These are phyloP conservation scores for Sporothrix luriei DNA, from an alignment of 2,329 filamentous ascomycete genomes.

Conservation along the genomic window DNA sequence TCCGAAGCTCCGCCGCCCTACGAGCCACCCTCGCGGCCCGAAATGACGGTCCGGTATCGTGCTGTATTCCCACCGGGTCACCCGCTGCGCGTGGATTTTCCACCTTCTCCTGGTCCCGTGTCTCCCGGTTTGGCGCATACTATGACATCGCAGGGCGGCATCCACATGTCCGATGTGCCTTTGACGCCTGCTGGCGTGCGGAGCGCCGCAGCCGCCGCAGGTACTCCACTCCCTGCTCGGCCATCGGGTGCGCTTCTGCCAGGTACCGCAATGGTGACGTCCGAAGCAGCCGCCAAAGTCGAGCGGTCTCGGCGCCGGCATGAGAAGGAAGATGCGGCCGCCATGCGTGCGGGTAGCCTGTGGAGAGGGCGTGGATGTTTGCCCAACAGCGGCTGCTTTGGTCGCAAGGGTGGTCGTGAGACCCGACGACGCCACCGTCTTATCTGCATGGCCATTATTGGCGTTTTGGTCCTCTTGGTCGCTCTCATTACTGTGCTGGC, in stretches of 20 bases:
- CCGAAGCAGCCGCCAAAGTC: conserved; percentile 45
- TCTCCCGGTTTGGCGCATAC: conserved; percentile 64
- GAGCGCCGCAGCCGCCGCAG: conserved; percentile 35
- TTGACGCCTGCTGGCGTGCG: conserved; percentile 49
- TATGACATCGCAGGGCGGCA: conserved; percentile 64
- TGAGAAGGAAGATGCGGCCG: conserved; percentile 67
- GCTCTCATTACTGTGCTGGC: conserved; percentile 61
- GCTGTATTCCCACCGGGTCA: conserved; percentile 62
- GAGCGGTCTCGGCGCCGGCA: conserved; percentile 58
- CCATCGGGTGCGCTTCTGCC: conserved; percentile 50
- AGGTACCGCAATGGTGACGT: conserved; percentile 44
- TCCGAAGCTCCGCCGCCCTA: conserved; percentile 59
- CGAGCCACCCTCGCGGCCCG: conserved; percentile 50
- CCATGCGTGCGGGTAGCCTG: conserved; percentile 59
- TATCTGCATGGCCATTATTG: conserved; percentile 58
- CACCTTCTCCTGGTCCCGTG: conserved; percentile 62
- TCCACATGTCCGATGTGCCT: conserved; percentile 62
- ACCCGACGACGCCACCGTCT: conserved; percentile 62
- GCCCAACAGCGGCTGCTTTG: conserved; percentile 65
- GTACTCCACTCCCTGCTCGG: conserved; percentile 48
- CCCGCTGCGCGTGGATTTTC: conserved; percentile 50
- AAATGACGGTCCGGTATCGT: conserved; percentile 54
- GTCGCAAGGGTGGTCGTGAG: conserved; percentile 64
- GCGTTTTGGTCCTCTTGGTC: conserved; percentile 57
- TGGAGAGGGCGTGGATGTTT: conserved; percentile 69